Percentiles rank a stretch among this genome's conserved stretches.
Evolutionary conservation across 768 basidiomycete genomes (phyloP).

Genomic region (Russula lepida): DNA sequence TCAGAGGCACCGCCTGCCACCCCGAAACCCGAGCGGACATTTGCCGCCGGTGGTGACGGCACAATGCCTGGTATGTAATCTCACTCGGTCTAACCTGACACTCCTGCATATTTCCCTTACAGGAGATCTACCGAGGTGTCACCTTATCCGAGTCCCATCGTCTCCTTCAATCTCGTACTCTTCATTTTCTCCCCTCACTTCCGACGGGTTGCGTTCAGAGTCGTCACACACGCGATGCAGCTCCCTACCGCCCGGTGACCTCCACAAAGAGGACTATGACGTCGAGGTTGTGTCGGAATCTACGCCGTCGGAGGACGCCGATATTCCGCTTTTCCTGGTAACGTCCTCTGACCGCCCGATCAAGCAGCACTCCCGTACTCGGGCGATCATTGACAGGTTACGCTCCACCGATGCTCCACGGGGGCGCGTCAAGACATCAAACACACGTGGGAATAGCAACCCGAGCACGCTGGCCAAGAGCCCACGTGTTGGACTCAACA

Average conservation of each 20-base stretch:
- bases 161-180: conserved; percentile 30
- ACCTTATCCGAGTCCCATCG: conserved; percentile 18
- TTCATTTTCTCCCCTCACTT: conserved; percentile 39
- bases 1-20: conserved; percentile 41
- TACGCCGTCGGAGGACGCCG: conserved; percentile 18
- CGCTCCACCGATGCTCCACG: conserved; percentile 31
- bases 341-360: conserved; percentile 27
- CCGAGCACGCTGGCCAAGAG: neutral
- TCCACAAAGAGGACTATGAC: conserved; percentile 47
- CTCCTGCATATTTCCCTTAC: neutral
- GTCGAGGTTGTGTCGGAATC: conserved; percentile 37
- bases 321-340: conserved; percentile 31
- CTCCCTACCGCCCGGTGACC: conserved; percentile 29
- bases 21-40: conserved; percentile 33
- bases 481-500: conserved; percentile 6
- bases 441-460: neutral
- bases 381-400: conserved; percentile 50
- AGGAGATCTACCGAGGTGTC: conserved; percentile 10
- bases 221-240: conserved; percentile 25
- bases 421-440: conserved; percentile 14
- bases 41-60: conserved; percentile 29
- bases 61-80: conserved; percentile 5
- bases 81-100: neutral
- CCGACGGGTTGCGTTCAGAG: conserved; percentile 25
- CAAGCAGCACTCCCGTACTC: conserved; percentile 45